phyloP scores from a whole-genome alignment of 192 early-diverging fungal genomes.

The Phycomyces nitens region DNA sequence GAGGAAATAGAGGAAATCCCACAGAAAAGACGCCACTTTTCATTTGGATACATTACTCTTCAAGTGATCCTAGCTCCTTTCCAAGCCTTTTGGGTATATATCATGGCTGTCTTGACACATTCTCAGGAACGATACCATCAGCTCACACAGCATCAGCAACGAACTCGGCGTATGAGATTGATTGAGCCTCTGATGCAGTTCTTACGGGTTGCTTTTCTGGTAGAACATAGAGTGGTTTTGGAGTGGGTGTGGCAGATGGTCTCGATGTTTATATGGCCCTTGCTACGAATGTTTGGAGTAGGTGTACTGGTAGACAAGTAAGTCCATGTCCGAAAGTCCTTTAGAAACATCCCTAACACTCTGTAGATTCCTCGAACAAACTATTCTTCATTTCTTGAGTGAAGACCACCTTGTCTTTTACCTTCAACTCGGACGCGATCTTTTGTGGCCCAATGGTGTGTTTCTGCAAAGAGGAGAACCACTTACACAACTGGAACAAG shows the following conservation, averaged over 20 bases:
- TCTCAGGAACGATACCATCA: conserved; percentile 36
- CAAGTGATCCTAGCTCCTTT: conserved; percentile 29
- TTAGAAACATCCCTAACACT: too few species aligned
- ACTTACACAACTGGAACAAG: conserved; percentile 33
- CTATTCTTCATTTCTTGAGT: conserved; percentile 44
- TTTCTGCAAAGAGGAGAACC: conserved; percentile 37
- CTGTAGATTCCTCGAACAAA: conserved; percentile 44
- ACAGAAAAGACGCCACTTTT: conserved; percentile 15
- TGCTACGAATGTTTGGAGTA: conserved; percentile 42
- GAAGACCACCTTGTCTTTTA: conserved; percentile 46
- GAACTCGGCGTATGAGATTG: conserved; percentile 28
- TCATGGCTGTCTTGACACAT: conserved; percentile 20
- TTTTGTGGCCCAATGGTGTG: conserved; percentile 46
- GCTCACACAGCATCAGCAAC: conserved; percentile 34
- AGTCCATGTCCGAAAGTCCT: too few species aligned
- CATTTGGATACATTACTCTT: conserved; percentile 34
- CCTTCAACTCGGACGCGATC: conserved; percentile 41
- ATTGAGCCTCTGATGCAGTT: conserved; percentile 31
- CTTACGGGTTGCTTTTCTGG: conserved; percentile 34
- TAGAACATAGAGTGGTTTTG: conserved; percentile 41
- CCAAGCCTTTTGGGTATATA: conserved; percentile 16
- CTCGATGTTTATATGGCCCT: conserved; percentile 44
- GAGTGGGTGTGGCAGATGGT: conserved; percentile 47
- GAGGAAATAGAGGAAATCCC: not conserved
- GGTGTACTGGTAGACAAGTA: conserved; percentile 47